Evolutionary conservation across 306 rosid genomes (phyloP).

Genomic region (Purshia tridentata): DNA sequence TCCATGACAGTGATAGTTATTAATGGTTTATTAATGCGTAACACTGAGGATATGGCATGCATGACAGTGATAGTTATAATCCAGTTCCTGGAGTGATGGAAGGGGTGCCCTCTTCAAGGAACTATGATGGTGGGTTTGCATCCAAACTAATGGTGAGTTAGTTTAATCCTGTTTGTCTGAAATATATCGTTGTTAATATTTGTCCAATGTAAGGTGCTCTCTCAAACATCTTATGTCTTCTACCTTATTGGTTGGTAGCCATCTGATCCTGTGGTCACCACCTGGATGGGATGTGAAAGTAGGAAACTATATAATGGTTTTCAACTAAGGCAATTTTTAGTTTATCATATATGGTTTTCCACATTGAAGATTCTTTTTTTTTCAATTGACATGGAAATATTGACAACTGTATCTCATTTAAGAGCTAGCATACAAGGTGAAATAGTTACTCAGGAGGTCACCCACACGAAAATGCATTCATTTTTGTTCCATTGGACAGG

Average conservation of each 20-base stretch:
- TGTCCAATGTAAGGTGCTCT: not conserved
- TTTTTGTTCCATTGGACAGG: not conserved
- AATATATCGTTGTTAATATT: not conserved
- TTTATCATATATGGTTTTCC: too few relatives aligned
- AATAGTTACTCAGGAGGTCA: too few relatives aligned
- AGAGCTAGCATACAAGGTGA: too few relatives aligned
- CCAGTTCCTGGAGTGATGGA: conserved; percentile 97
- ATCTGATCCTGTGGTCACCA: too few relatives aligned
- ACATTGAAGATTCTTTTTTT: too few relatives aligned
- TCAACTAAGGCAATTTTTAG: too few relatives aligned
- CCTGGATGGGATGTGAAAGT: too few relatives aligned
- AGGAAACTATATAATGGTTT: too few relatives aligned
- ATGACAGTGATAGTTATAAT: conserved; percentile 82
- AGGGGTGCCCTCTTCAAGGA: conserved; percentile 83
- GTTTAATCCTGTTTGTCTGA: not conserved
- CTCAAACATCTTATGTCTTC: not conserved
- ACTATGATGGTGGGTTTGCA: conserved; percentile 89
- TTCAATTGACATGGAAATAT: too few relatives aligned
- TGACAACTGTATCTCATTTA: too few relatives aligned
- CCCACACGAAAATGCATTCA: too few relatives aligned
- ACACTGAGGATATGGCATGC: conserved; percentile 7
- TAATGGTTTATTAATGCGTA: not conserved
- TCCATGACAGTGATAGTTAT: conserved; percentile 69
- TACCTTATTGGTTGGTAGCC: too few relatives aligned
- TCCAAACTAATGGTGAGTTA: conserved; percentile 85